Evolutionary conservation across 805 yeast genomes (phyloP).

Genomic region (Saccharomycopsis malanga): DNA sequence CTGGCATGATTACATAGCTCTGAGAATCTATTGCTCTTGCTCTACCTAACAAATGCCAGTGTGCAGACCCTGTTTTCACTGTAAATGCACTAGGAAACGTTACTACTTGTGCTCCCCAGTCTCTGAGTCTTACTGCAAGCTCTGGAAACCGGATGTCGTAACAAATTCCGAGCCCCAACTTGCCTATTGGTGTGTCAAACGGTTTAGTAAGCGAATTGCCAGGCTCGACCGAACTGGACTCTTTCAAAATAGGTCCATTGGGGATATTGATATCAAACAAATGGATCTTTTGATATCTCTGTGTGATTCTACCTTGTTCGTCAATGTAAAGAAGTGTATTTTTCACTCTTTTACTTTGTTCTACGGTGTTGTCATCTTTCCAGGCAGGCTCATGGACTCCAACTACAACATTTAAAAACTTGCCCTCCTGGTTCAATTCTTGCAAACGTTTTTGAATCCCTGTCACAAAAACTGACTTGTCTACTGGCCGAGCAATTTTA

Average conservation of each 20-base stretch:
- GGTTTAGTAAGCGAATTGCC: conserved; percentile 53
- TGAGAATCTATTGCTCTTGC: conserved; percentile 89
- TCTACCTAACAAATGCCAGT: conserved; percentile 74
- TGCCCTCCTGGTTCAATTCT: conserved; percentile 33
- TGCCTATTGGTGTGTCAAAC: conserved; percentile 52
- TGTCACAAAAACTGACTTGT: conserved; percentile 36
- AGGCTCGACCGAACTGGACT: conserved; percentile 74
- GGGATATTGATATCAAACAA: conserved; percentile 80
- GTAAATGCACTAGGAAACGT: conserved; percentile 93
- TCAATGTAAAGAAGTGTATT: conserved; percentile 72
- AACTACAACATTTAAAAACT: conserved; percentile 59
- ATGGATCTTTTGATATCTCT: conserved; percentile 79
- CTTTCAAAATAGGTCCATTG: conserved; percentile 75
- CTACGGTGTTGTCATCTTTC: conserved; percentile 23
- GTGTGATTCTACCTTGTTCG: conserved; percentile 53
- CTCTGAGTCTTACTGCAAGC: conserved; percentile 54
- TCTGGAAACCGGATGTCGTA: conserved; percentile 89
- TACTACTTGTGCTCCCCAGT: conserved; percentile 66
- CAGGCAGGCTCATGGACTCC: conserved; percentile 82
- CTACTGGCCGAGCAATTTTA: conserved; percentile 44
- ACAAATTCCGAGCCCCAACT: conserved; percentile 69
- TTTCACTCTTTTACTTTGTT: conserved; percentile 42
- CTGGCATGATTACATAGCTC: conserved; percentile 80
- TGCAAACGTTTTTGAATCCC: conserved; percentile 42
- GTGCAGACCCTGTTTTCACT: conserved; percentile 82